phyloP scores from a whole-genome alignment of 2,329 filamentous ascomycete species.

The Alternaria postmessia region DNA sequence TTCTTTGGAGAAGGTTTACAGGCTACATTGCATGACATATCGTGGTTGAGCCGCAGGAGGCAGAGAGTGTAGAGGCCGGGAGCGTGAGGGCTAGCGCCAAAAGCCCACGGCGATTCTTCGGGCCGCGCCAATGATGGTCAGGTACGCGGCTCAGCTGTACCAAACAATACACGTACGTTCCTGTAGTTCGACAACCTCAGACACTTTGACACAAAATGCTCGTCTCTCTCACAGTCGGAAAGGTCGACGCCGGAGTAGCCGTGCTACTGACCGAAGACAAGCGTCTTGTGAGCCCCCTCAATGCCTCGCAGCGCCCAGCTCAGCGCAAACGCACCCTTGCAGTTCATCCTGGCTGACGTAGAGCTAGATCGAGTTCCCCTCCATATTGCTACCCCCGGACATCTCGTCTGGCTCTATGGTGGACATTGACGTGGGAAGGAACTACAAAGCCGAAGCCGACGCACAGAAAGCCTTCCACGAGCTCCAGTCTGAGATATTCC shows the following conservation, averaged over 20 bases:
- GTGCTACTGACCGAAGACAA: slow-evolving; percentile 97
- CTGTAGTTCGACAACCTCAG: not conserved
- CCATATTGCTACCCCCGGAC: slow-evolving; percentile 92
- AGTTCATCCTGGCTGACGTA: slow-evolving; percentile 34
- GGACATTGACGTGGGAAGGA: slow-evolving; percentile 94
- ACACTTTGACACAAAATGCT: slow-evolving; percentile 69
- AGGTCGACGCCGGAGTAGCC: slow-evolving; percentile 98
- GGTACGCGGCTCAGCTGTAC: slow-evolving; percentile 13
- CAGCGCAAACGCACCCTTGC: slow-evolving; percentile 30
- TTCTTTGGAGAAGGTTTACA: not conserved
- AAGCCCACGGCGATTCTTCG: slow-evolving; percentile 10
- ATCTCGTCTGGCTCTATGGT: slow-evolving; percentile 97
- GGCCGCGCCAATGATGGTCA: slow-evolving; percentile 14
- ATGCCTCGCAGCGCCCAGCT: slow-evolving; percentile 22
- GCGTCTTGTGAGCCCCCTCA: slow-evolving; percentile 74
- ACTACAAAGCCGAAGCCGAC: slow-evolving; percentile 77
- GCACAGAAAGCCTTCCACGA: slow-evolving; percentile 78
- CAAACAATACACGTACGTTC: slow-evolving; percentile 8
- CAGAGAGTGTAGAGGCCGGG: no score
- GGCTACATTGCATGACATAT: not conserved
- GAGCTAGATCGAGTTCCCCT: slow-evolving; percentile 92
- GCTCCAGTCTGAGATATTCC: slow-evolving; percentile 89
- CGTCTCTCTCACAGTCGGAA: slow-evolving; percentile 97
- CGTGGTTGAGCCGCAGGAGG: not conserved
- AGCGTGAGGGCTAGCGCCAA: slow-evolving; percentile 4